phyloP scores from a whole-genome alignment of 2,329 filamentous ascomycete genomes.

The Pseudofabraea citricarpa region DNA sequence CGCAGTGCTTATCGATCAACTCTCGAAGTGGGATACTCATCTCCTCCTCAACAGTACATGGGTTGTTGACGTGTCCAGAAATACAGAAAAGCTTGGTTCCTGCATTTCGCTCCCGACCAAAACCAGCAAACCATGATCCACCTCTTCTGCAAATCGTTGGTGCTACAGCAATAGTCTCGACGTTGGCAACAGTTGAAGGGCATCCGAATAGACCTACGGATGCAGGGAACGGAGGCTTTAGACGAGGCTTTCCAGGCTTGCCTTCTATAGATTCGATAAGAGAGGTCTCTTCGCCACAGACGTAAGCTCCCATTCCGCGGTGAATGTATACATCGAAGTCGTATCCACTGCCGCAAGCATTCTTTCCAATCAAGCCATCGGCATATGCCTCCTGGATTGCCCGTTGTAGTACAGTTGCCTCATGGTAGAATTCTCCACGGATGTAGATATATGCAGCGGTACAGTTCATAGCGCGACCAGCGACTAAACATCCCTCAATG shows the following conservation, averaged over 20 bases:
- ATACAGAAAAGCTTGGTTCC: constrained; percentile 99
- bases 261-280: constrained; percentile 97
- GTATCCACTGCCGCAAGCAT: constrained; percentile 93
- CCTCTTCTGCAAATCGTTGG: constrained; percentile 94
- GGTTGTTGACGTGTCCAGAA: constrained; percentile 96
- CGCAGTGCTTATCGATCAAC: constrained; percentile 97
- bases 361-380: constrained; percentile 93
- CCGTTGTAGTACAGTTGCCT: constrained; percentile 86
- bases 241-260: constrained; percentile 95
- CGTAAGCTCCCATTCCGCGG: constrained; percentile 94
- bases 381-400: constrained; percentile 98
- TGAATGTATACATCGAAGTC: constrained; percentile 97
- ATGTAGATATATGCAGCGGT: constrained; percentile 99
- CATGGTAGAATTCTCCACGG: constrained; percentile 95
- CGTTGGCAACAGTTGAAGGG: constrained; percentile 95
- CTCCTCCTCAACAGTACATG: constrained; percentile 91
- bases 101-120: constrained; percentile 92
- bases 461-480: constrained; percentile 97
- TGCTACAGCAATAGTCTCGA: constrained; percentile 92
- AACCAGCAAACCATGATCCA: constrained; percentile 85
- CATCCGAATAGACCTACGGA: constrained; percentile 97
- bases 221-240: constrained; percentile 98
- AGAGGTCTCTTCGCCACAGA: constrained; percentile 97
- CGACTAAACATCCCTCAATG: constrained; percentile 91
- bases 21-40: constrained; percentile 96